Evolutionary conservation across 768 basidiomycete species (phyloP), one percentile per base, ranked within the genome.

Genomic region (Podaxis mareebaensis): DNA sequence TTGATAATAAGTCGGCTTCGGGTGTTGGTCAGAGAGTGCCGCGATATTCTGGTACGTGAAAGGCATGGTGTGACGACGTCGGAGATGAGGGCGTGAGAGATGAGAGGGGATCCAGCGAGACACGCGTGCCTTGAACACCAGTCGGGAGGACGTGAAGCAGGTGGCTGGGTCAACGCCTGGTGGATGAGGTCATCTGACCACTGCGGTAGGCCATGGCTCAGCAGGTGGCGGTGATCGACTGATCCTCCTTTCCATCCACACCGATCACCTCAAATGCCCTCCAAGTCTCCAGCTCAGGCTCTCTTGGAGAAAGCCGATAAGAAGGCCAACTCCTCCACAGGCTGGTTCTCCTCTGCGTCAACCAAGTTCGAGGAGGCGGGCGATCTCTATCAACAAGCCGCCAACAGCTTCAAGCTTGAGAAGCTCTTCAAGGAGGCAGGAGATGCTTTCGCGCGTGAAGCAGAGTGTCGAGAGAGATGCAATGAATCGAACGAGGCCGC

Each of bases 361-460:
- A 79, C 90, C 64, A 97, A 95, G 76, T 96, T 80, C 69, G 96
- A 99, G 76, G 96, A 98, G 73, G 95, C 96, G 3, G 96, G 94
- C 53, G 96, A 98, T 77, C 83, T 98, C 20, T 99, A 91, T 76
- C 91, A 93, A 71, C 91, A 96, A 73, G 95, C 96, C 13, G 96
- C 93, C 58, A 98, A 97, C 76, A 79, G 89, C 24, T 97, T 91
- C 83, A 93, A 93, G 77, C 81, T 97, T 64, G 96, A 98, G 73
- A 95, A 95, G 74, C 80, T 85, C 62, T 98, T 94, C 81, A 91
- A 89, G 73, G 92, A 94, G 66, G 92, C 94, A 0, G 97, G 97
- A 3, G 92, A 96, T 75, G 87, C 92, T 13, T 96, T 96, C 72
- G 86, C 94, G 46, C 85, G 91, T 67, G 97, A 99, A 72, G 97